Evolutionary conservation across 768 basidiomycete genomes (phyloP).

Genomic region (Lenzites betulinus): DNA sequence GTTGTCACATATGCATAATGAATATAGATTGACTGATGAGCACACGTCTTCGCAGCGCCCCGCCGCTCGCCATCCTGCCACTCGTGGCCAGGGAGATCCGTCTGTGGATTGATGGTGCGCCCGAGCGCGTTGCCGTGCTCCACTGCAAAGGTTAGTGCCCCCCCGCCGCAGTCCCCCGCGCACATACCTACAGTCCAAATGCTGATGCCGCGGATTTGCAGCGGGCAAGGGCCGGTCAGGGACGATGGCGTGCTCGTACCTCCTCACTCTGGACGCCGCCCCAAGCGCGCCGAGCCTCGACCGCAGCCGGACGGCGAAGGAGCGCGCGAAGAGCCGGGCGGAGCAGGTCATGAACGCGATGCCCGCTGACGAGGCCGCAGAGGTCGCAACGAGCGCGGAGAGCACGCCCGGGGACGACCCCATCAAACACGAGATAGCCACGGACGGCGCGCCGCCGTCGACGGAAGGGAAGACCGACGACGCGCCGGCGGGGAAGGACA

Average conservation of each 20-base stretch:
- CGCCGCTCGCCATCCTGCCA: slow-evolving; percentile 74
- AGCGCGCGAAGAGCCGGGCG: slow-evolving; percentile 49
- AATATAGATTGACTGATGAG: background rate
- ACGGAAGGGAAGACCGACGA: background rate
- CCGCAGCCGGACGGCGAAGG: slow-evolving; percentile 48
- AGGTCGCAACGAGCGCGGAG: slow-evolving; percentile 14
- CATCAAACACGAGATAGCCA: slow-evolving; percentile 21
- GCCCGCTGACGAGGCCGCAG: slow-evolving; percentile 41
- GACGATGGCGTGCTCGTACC: slow-evolving; percentile 81
- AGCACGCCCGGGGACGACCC: slow-evolving; percentile 19
- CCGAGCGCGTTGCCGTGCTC: slow-evolving; percentile 72
- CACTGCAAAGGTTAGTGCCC: slow-evolving; percentile 95
- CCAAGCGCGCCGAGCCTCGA: slow-evolving; percentile 51
- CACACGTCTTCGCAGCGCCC: slow-evolving; percentile 49
- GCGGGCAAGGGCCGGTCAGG: slow-evolving; percentile 87
- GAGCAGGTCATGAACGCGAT: slow-evolving; percentile 52
- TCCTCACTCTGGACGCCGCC: slow-evolving; percentile 57
- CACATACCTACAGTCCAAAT: background rate
- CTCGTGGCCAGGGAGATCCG: slow-evolving; percentile 75
- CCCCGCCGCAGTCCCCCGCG: too few species aligned
- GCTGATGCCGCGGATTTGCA: slow-evolving; percentile 29
- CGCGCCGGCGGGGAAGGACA: slow-evolving; percentile 1
- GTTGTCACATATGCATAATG: too few species aligned
- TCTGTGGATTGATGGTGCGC: slow-evolving; percentile 65
- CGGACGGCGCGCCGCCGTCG: background rate